Base-by-base conservation (phyloP, 192 early-diverging fungal genomes). In the Spizellomyces punctatus region DNA sequence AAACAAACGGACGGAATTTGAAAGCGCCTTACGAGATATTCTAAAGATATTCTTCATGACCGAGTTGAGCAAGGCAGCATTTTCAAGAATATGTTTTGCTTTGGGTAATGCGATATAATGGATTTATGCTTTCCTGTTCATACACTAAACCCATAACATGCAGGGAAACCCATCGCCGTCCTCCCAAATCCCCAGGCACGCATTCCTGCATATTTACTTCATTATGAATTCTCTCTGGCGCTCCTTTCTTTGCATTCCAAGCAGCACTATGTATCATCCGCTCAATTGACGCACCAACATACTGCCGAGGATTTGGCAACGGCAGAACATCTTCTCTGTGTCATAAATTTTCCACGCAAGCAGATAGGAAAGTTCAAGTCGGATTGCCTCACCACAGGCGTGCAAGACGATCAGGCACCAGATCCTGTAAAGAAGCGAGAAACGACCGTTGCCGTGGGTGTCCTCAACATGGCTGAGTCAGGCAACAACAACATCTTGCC, bases 261-360 rank as follows among this genome's bases (percentile, higher is more conserved):
- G 54, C 54, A 4, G 4, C 22, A 56, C 54, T 56, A 56, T 56
- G 54, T 56, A 6, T 56, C 54, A 22, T 56, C 54, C 7, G 54
- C n/a, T 6, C 54, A 56, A 0, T 56, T 56, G 7, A 56, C 54
- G 54, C 54, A 56, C 54, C 54, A 56, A 22, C 54, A 56, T 22
- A 56, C 54, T 7, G n/a, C 54, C n/a, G 54, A 56, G 54, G 54
- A 56, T n/a, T 22, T 56, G 54, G n/a, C 22, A 7, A 22, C 54
- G 54, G 54, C 54, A n/a, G 22, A 7, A 22, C 6, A 22, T 19
- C 22, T 56, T n/a, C 54, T 56, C 6, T 56, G 54, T 22, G 54
- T 56, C 54, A 22, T 56, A n/a, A 56, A 56, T 22, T 56, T 56
- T 56, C 54, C 54, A n/a, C n/a, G 54, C n/a, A 56, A 56, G 54